Percentiles rank a stretch among this genome's conserved stretches.
phyloP scores from a whole-genome alignment of 192 early-diverging fungal genomes.

The Coemansia sp. region DNA sequence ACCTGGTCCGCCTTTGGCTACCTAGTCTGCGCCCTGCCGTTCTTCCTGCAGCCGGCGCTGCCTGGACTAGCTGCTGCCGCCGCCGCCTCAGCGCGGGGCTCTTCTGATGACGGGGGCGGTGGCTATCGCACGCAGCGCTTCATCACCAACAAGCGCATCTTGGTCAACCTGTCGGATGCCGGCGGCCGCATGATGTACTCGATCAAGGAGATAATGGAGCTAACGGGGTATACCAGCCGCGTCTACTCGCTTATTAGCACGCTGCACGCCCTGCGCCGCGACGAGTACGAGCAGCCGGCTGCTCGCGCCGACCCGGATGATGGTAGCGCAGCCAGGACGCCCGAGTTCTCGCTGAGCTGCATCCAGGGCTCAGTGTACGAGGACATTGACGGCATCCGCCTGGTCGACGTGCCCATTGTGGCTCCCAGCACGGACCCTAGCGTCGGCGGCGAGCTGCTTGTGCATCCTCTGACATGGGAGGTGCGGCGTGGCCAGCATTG shows the following conservation, averaged over 20 bases:
- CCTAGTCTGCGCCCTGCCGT: constrained; percentile 79
- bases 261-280: constrained; percentile 71
- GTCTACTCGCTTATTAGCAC: constrained; percentile 86
- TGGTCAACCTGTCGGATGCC: constrained; percentile 89
- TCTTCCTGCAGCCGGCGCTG: constrained; percentile 70
- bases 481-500: constrained; percentile 90
- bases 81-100: background rate
- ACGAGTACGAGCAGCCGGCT: constrained; percentile 51
- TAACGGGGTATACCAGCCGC: constrained; percentile 84
- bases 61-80: constrained; percentile 40
- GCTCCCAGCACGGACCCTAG: constrained; percentile 60
- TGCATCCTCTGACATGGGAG: constrained; percentile 80
- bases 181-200: constrained; percentile 97
- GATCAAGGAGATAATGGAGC: constrained; percentile 89
- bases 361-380: constrained; percentile 35
- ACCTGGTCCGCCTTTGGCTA: constrained; percentile 91
- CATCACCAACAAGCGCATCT: constrained; percentile 88
- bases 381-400: constrained; percentile 72
- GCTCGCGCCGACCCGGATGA: background rate
- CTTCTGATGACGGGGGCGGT: constrained; percentile 9
- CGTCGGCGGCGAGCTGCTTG: constrained; percentile 82
- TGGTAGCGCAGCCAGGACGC: background rate
- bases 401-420: constrained; percentile 87
- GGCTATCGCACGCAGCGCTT: constrained; percentile 75
- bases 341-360: constrained; percentile 21